Percentiles rank a stretch among this genome's conserved stretches.
Evolutionary conservation across 108 stramenopile genomes (phyloP).

Genomic region (Conticribra guillardii): DNA sequence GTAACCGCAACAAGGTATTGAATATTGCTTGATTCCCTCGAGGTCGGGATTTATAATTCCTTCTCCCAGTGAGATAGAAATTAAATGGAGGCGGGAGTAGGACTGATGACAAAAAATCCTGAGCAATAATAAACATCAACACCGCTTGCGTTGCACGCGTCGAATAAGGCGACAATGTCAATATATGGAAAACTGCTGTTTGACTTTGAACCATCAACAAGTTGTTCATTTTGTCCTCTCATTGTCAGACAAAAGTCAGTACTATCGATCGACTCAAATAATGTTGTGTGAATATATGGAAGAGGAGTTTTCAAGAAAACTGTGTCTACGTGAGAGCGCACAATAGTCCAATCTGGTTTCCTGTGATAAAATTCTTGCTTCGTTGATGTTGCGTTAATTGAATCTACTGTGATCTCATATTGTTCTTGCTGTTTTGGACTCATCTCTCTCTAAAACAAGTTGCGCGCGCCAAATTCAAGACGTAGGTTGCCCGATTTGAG

Average conservation of each 20-base stretch:
- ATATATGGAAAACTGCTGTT: not conserved
- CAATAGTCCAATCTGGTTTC: not conserved
- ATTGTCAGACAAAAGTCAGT: not conserved
- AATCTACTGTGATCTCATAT: not conserved
- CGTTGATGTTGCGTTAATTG: too few species aligned
- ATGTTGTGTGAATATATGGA: not conserved
- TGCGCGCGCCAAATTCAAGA: not conserved
- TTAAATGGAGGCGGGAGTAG: not conserved
- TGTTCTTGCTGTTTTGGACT: not conserved
- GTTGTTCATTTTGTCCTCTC: not conserved
- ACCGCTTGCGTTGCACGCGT: not conserved
- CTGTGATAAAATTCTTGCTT: too few species aligned
- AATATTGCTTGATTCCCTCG: conserved; percentile 3
- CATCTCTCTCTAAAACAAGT: not conserved
- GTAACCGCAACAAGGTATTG: conserved; percentile 8
- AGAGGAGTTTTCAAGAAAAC: not conserved
- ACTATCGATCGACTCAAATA: not conserved
- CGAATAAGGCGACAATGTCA: not conserved
- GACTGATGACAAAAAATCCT: not conserved
- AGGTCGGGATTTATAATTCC: not conserved
- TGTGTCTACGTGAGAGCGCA: not conserved
- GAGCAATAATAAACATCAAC: not conserved
- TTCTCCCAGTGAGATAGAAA: not conserved
- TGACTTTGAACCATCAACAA: not conserved
- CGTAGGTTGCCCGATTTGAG: not conserved